Percentiles rank a stretch among this genome's conserved stretches.
Conservation (phyloP, 305 asterid species). For the Ilex paraguariensis region DNA sequence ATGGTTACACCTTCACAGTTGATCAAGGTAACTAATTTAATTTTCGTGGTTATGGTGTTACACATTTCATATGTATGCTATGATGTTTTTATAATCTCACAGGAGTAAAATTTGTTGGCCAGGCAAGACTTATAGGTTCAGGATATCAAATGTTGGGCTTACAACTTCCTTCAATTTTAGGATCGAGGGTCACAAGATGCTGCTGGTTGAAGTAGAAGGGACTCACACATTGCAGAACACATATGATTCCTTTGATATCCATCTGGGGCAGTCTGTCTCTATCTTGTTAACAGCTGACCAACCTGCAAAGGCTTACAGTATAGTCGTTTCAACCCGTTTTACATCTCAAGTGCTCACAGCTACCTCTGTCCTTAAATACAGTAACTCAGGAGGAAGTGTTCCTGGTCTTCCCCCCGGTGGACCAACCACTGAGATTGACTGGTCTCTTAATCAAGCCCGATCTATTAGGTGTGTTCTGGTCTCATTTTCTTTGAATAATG, state of each 20-base stretch:
- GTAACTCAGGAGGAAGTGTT: conserved; percentile 23
- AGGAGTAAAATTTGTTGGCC: neutral
- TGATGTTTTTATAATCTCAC: neutral
- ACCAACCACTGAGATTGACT: conserved; percentile 29
- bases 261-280: conserved; percentile 7
- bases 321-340: conserved; percentile 33
- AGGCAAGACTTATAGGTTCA: conserved; percentile 35
- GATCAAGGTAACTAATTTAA: conserved; percentile 22
- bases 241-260: conserved; percentile 30
- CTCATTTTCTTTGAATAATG: too few relatives aligned
- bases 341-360: conserved; percentile 25
- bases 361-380: conserved; percentile 30
- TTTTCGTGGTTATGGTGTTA: too few relatives aligned
- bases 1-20: conserved; percentile 29
- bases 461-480: conserved; percentile 22
- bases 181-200: conserved; percentile 34
- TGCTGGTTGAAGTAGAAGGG: conserved; percentile 33
- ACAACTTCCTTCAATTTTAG: conserved; percentile 30
- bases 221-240: conserved; percentile 35
- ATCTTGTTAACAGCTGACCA: conserved; percentile 32
- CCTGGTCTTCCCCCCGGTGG: conserved; percentile 25
- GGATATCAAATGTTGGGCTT: conserved; percentile 37
- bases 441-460: conserved; percentile 42
- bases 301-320: conserved; percentile 25
- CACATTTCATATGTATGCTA: neutral